Percentiles rank a stretch among this genome's conserved stretches.
These are phyloP conservation scores for Cunninghamia lanceolata DNA, from an alignment of 75 land plant genomes.

Conservation along the genomic window DNA sequence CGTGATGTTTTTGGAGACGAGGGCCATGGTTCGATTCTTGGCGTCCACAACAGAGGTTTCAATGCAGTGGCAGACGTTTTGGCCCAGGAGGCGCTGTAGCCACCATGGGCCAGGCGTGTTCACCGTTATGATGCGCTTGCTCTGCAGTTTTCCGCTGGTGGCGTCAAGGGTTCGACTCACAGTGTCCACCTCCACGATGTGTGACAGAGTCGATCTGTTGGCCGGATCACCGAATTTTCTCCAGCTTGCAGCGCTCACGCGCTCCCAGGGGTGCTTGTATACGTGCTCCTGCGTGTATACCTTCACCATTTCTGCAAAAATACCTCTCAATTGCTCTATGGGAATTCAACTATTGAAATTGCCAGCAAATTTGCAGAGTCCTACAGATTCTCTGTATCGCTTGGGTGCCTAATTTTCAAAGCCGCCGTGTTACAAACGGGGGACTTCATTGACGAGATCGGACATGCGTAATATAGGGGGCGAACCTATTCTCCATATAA, in stretches of 20 bases:
- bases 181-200: constrained; percentile 86
- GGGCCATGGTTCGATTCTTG: constrained; percentile 55
- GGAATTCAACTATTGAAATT: too few relatives aligned
- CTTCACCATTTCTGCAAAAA: constrained; percentile 31
- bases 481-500: too few relatives aligned
- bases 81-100: constrained; percentile 74
- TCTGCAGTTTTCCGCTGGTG: constrained; percentile 50
- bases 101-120: constrained; percentile 83
- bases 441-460: too few relatives aligned
- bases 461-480: too few relatives aligned
- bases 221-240: constrained; percentile 85
- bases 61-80: constrained; percentile 78
- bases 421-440: too few relatives aligned
- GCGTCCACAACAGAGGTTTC: constrained; percentile 82
- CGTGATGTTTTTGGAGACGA: constrained; percentile 70
- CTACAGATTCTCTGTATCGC: too few relatives aligned
- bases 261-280: constrained; percentile 95
- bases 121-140: constrained; percentile 72
- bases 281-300: constrained; percentile 88
- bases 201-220: constrained; percentile 46
- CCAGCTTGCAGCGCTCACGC: constrained; percentile 91
- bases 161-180: constrained; percentile 61
- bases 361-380: too few relatives aligned
- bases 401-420: too few relatives aligned
- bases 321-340: too few relatives aligned